Base-by-base conservation (phyloP, 306 rosid genomes). In the Sophora flavescens region DNA sequence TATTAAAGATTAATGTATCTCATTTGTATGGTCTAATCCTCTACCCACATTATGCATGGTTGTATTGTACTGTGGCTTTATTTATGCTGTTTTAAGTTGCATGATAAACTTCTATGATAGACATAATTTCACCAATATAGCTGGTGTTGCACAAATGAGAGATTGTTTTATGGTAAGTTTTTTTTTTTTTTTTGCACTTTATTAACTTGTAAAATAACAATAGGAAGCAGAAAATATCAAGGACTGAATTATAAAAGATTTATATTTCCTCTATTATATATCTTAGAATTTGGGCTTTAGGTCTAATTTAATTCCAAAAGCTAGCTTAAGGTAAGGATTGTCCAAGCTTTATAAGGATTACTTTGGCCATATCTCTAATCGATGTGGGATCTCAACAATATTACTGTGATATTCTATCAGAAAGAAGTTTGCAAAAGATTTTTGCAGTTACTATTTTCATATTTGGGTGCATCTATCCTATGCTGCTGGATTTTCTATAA, bases 11-110 rank as follows among this genome's bases (percentile, higher is more conserved):
- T 66, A 88, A 82, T 38, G 97, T 90, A 73, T 90, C 97, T 83
- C 97, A 95, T 87, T 80, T 95, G 98, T 95, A 92, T 64, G 97
- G 75, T 78, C 86, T 79, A 70, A 64, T 58, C 83, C 74, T 83
- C 63, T 80, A 41, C 72, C 48, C 58, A 76, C 33, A 44, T 68
- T 53, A 35, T 47, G 61, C 51, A 41, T 14, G 7, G 58, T 68
- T 78, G 56, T 58, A 57, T 61, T 75, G 14, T 36, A 30, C 26
- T 52, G 61, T 67, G 53, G 54, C 65, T n/a, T 39, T 41, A 11
- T 60, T 58, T 80, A 35, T 44, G 39, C 70, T 62, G 78, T 67
- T 80, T 74, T 76, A 56, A 30, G 32, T 80, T 68, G 70, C 48
- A 64, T 57, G 53, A 36, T 73, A 59, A 18, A 63, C 78, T 56